Evolutionary conservation across 2,329 filamentous ascomycete genomes (phyloP), one percentile per base, ranked within the genome.

Genomic region (Chaetomiaceae sp.): DNA sequence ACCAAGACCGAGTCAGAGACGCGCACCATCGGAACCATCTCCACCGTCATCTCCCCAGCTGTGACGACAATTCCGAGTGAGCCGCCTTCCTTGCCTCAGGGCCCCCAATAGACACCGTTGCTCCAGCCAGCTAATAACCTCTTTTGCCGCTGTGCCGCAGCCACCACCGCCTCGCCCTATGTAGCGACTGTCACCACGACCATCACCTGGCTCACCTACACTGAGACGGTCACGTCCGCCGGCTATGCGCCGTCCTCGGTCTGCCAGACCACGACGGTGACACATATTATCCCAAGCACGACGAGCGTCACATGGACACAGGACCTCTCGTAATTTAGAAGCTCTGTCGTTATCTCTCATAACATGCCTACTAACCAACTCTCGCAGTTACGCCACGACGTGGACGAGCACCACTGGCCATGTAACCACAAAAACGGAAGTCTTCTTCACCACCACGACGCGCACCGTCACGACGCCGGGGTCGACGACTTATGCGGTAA

Each of bases 1-100:
- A 52, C 50, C 50, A 52, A 47, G 43, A 52, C 50, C 16, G 36
- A 41, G 42, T 16, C 38, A 14, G 36, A 42, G 42, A 52, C 27
- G 3, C 43, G 43, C 36, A 47, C 42, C 27, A 34, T 47, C 30
- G 30, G 21, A 36, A 47, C 27, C 21, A 16, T 20, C 10, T 20
- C 36, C n/a, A 52, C 50, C 29, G 37, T 47, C 43, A 20, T 21
- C 36, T 52, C 50, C 20, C 50, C 50, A 13, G 21, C 41, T 16
- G 37, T 42, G 4, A 52, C 50, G 20, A 52, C 50, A n/a, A 34
- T 52, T n/a, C 50, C 50, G 13, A 27, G 50, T 52, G 37, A 42
- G 50, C 14, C 29, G 2, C 5, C 29, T 11, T 18, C 21, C 4
- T 16, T 43, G 13, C 13, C 21, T 6, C 40, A 16, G 2, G 9